Base-by-base conservation (phyloP, 2,329 filamentous ascomycete species). In the Venturia effusa region DNA sequence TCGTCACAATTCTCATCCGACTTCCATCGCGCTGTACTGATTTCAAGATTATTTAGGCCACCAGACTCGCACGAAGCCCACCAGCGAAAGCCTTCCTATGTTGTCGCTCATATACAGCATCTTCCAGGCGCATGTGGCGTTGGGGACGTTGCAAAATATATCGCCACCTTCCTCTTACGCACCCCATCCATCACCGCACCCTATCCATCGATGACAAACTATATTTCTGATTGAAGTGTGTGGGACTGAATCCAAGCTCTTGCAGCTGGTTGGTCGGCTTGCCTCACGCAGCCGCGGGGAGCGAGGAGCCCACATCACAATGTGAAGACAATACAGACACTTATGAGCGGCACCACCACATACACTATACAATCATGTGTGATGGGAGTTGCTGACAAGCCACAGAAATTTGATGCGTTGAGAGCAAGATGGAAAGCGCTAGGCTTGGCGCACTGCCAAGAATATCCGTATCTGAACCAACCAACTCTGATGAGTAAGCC, bases 191-290 rank as follows among this genome's bases (percentile, higher is more conserved):
- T 57, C 51, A 10, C 51, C 27, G 51, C 51, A 19, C n/a, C n/a
- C n/a, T n/a, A n/a, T n/a, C n/a, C n/a, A n/a, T 34, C n/a, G 51
- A 57, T 57, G 34, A 57, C 27, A 55, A 4, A 34, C 27, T 4
- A 55, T 7, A 55, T 22, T 30, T 13, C 51, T 22, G n/a, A n/a
- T n/a, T n/a, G 27, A 55, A 55, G 51, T n/a, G 30, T 7, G 30
- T 34, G 51, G 30, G 51, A 34, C 27, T 34, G 30, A 57, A 15
- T 57, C 51, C 51, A 30, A 34, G 4, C 51, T 34, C 51, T 57
- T 57, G 51, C 51, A 57, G 51, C 51, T 57, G 51, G 51, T 57
- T 57, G 24, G 48, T 57, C 8, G 30, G 51, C 51, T 30, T 34
- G 51, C 30, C 51, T 32, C 30, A 57, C 51, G 17, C 15, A 57